These are phyloP conservation scores for Malus hybrid DNA, from an alignment of 331 rosid genomes.

Conservation along the genomic window DNA sequence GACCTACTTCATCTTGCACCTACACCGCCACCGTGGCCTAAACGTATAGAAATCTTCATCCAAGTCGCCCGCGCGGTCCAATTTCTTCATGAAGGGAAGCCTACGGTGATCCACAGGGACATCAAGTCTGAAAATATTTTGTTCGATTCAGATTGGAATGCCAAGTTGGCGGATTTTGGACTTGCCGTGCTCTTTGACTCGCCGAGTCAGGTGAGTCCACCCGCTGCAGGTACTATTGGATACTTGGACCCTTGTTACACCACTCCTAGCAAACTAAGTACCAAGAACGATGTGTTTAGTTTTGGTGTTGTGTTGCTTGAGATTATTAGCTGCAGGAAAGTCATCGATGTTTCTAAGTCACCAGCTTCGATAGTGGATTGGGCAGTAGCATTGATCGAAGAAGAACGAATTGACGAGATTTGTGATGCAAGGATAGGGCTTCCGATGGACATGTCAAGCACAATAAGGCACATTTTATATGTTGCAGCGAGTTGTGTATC, in stretches of 20 bases:
- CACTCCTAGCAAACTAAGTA: conserved; percentile 34
- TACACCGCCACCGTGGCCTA: conserved; percentile 25
- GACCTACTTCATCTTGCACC: conserved; percentile 24
- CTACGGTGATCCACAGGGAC: conserved; percentile 47
- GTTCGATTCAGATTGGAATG: conserved; percentile 37
- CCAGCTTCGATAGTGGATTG: conserved; percentile 42
- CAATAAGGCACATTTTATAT: neutral
- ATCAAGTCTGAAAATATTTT: conserved; percentile 44
- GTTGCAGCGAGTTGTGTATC: conserved; percentile 41
- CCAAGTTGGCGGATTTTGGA: conserved; percentile 59
- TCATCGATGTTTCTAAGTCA: conserved; percentile 28
- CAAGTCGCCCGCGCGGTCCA: conserved; percentile 36
- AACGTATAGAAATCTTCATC: conserved; percentile 32
- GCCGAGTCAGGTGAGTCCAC: conserved; percentile 13
- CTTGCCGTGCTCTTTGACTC: conserved; percentile 20
- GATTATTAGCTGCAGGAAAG: conserved; percentile 38
- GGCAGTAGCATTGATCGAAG: conserved; percentile 38
- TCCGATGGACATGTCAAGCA: conserved; percentile 10
- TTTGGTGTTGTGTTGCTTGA: conserved; percentile 56
- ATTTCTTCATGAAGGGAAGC: conserved; percentile 38
- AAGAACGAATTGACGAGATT: neutral
- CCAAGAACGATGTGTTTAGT: conserved; percentile 47
- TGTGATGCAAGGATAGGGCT: conserved; percentile 20
- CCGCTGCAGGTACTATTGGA: conserved; percentile 58
- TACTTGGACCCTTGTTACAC: conserved; percentile 56